These are phyloP conservation scores for Dioscorea cayenensis DNA, from an alignment of 116 monocot species.

Conservation along the genomic window DNA sequence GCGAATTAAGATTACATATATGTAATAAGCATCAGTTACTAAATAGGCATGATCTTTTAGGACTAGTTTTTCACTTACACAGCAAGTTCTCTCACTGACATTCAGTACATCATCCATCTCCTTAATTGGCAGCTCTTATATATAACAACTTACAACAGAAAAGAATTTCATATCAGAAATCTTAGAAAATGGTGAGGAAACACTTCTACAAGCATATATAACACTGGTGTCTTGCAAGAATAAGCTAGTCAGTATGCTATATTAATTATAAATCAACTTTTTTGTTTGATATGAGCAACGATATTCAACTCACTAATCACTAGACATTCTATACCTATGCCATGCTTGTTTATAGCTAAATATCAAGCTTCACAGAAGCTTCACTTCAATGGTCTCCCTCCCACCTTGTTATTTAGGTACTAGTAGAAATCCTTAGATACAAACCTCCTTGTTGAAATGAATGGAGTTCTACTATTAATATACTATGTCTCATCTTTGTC, in stretches of 20 bases:
- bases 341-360: conserved; percentile 99
- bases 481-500: no score
- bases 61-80: conserved; percentile 47
- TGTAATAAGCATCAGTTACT: not conserved
- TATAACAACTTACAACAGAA: conserved; percentile 49
- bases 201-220: not conserved
- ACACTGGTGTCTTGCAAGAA: not conserved
- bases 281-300: not conserved
- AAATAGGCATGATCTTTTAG: not conserved
- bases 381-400: conserved; percentile 27
- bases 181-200: not conserved
- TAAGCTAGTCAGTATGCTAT: not conserved
- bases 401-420: conserved; percentile 29
- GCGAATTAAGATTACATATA: not conserved
- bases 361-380: no score
- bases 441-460: conserved; percentile 38
- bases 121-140: conserved; percentile 49
- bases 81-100: conserved; percentile 77
- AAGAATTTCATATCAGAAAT: not conserved
- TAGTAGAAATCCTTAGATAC: conserved; percentile 6
- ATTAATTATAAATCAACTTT: not conserved
- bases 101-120: conserved; percentile 88
- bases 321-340: conserved; percentile 50
- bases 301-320: not conserved
- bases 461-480: no score